Conservation (phyloP, 2,329 filamentous ascomycete species). For the Didymella glomerata region DNA sequence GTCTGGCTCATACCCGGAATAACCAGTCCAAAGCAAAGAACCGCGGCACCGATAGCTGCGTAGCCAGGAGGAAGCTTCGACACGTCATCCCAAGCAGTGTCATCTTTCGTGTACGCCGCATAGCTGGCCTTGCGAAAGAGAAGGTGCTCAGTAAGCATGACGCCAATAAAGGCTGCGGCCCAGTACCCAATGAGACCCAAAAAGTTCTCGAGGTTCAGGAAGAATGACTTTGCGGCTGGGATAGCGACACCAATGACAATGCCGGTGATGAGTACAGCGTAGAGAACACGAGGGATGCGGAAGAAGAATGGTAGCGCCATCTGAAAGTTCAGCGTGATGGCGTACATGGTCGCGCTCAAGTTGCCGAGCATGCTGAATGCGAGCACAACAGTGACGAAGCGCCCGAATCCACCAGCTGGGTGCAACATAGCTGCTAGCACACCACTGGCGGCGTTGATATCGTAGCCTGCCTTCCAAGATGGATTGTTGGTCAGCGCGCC, state of each 20-base stretch:
- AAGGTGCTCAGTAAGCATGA: conserved; percentile 50
- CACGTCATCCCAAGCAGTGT: conserved; percentile 52
- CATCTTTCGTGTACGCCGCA: conserved; percentile 49
- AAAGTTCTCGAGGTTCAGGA: conserved; percentile 60
- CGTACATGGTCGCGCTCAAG: conserved; percentile 67
- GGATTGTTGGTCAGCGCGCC: conserved; percentile 65
- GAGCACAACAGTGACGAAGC: conserved; percentile 68
- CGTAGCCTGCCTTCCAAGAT: conserved; percentile 64
- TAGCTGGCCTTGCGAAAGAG: conserved; percentile 48
- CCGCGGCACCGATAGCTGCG: conserved; percentile 52
- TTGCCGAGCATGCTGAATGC: conserved; percentile 65
- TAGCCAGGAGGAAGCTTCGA: conserved; percentile 53
- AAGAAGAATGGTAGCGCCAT: conserved; percentile 66
- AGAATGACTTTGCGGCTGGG: conserved; percentile 64
- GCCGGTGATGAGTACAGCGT: conserved; percentile 65
- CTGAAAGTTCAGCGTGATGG: conserved; percentile 71
- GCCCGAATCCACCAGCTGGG: conserved; percentile 67
- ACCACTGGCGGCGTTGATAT: conserved; percentile 64
- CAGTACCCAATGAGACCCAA: conserved; percentile 50
- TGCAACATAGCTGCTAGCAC: conserved; percentile 67
- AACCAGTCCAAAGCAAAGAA: conserved; percentile 57
- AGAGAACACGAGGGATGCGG: conserved; percentile 65
- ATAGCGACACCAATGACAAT: conserved; percentile 68
- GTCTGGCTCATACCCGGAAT: conserved; percentile 68
- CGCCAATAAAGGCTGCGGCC: conserved; percentile 46